Conservation (phyloP, 2,329 filamentous ascomycete species). For the Coniella vitis region DNA sequence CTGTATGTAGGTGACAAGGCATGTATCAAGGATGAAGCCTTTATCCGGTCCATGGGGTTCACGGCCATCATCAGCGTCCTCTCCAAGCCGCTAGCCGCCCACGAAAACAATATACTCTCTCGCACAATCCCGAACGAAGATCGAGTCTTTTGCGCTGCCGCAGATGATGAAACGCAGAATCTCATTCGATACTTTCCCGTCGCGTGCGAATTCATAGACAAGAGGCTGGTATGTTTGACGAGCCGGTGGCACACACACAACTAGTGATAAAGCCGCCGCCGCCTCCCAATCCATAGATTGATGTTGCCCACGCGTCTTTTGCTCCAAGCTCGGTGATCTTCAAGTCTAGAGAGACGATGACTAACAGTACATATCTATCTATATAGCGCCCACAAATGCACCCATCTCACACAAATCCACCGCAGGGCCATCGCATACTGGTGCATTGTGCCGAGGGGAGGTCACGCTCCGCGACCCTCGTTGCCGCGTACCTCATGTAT, state of each 20-base stretch:
- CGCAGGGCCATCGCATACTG: constrained; percentile 8
- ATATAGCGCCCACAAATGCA: too few relatives aligned
- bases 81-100: not conserved
- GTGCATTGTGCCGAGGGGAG: constrained; percentile 23
- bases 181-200: constrained; percentile 12
- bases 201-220: constrained; percentile 20
- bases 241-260: too few relatives aligned
- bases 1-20: too few relatives aligned
- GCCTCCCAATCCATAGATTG: too few relatives aligned
- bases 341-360: too few relatives aligned
- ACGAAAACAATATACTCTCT: constrained; percentile 1
- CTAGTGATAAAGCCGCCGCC: too few relatives aligned
- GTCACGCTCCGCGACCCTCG: constrained; percentile 19
- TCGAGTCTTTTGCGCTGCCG: constrained; percentile 14
- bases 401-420: too few relatives aligned
- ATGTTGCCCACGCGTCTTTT: too few relatives aligned
- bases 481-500: constrained; percentile 22
- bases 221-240: not conserved
- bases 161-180: constrained; percentile 1
- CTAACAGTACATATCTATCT: too few relatives aligned
- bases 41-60: constrained; percentile 4
- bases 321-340: too few relatives aligned
- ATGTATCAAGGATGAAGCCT: too few relatives aligned
- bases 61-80: constrained; percentile 19
- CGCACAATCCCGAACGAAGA: constrained; percentile 9